Evolutionary conservation across 345 rosid species (phyloP).

Genomic region (Arabidopsis arenosa): DNA sequence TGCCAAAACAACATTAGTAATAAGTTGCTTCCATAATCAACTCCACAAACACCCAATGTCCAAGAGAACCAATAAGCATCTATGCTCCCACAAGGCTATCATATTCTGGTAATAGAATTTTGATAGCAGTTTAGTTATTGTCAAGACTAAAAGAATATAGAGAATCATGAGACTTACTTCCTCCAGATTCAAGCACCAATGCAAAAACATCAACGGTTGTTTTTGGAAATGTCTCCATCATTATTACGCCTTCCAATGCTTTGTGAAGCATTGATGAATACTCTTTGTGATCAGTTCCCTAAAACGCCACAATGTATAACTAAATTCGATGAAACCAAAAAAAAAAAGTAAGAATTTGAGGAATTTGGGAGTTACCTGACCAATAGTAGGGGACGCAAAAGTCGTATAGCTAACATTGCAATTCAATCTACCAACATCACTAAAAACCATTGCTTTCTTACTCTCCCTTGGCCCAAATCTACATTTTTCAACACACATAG

Average conservation of each 20-base stretch:
- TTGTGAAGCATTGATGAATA: conserved; percentile 90
- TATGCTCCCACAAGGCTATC: conserved; percentile 17
- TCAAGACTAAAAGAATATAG: background rate
- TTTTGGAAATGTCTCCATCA: conserved; percentile 87
- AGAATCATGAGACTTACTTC: conserved; percentile 65
- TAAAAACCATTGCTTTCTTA: conserved; percentile 92
- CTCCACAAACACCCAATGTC: conserved; percentile 1
- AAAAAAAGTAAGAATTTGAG: too few species aligned
- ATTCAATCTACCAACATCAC: conserved; percentile 80
- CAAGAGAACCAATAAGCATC: background rate
- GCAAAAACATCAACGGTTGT: conserved; percentile 97
- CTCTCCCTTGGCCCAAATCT: conserved; percentile 99
- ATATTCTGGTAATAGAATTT: background rate
- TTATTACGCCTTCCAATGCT: conserved; percentile 88
- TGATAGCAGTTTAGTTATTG: background rate
- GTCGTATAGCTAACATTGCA: conserved; percentile 92
- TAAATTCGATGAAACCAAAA: background rate
- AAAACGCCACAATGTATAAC: conserved; percentile 25
- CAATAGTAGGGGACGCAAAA: conserved; percentile 67
- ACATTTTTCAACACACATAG: conserved; percentile 14
- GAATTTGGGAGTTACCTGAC: conserved; percentile 59
- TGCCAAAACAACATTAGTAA: background rate
- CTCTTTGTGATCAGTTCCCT: conserved; percentile 85
- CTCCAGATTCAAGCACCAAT: conserved; percentile 93
- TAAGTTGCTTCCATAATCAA: background rate